phyloP scores from a whole-genome alignment of 441 rosid species.

The Hypseocharis bilobata region DNA sequence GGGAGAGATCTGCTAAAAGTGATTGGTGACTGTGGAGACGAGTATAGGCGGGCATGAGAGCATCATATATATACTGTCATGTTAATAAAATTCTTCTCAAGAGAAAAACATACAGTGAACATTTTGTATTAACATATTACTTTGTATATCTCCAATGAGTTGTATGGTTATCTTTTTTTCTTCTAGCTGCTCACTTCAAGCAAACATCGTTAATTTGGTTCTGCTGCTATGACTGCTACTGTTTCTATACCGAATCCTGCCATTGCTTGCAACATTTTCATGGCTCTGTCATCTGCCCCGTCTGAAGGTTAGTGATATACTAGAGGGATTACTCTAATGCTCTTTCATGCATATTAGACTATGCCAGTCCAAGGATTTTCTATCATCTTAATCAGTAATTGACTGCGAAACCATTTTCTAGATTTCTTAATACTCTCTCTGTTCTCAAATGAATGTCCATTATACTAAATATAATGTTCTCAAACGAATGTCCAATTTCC shows the following conservation, averaged over 20 bases:
- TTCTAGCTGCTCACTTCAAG: background rate
- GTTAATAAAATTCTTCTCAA: background rate
- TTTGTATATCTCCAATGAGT: background rate
- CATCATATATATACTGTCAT: background rate
- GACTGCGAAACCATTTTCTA: background rate
- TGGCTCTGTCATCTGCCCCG: background rate
- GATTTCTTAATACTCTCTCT: too few relatives aligned
- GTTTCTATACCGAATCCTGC: too few relatives aligned
- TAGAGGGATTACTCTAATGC: too few relatives aligned
- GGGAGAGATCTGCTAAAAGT: slow-evolving; percentile 69
- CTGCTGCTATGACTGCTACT: background rate
- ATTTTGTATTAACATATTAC: background rate
- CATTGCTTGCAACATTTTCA: too few relatives aligned
- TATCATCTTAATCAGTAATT: background rate
- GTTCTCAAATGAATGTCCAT: too few relatives aligned
- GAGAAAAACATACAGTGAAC: background rate
- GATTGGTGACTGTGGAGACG: slow-evolving; percentile 94
- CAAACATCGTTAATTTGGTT: background rate
- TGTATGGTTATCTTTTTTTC: background rate
- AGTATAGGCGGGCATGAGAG: slow-evolving; percentile 41
- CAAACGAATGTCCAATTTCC: too few relatives aligned
- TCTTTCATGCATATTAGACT: too few relatives aligned
- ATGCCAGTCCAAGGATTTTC: background rate
- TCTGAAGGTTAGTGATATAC: background rate
- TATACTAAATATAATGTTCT: too few relatives aligned